phyloP scores from a whole-genome alignment of 2,329 filamentous ascomycete genomes.

The Fusarium praegraminearum region DNA sequence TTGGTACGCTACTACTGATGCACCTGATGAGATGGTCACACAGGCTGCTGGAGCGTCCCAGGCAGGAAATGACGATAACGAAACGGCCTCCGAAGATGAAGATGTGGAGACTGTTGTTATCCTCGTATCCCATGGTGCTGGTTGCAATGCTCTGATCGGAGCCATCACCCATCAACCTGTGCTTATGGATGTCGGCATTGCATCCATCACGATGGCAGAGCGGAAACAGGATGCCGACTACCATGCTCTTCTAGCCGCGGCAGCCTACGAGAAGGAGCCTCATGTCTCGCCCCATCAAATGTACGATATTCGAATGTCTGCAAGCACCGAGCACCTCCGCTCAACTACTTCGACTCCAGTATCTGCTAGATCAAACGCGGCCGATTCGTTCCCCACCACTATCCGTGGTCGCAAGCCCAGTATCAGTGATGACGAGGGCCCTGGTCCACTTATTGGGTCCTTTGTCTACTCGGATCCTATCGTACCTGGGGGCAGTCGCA shows the following conservation, averaged over 20 bases:
- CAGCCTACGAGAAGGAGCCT: constrained; percentile 43
- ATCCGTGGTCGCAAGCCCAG: constrained; percentile 45
- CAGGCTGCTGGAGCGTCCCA: constrained; percentile 43
- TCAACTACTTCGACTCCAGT: constrained; percentile 54
- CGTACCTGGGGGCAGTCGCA: constrained; percentile 56
- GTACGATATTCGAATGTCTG: constrained; percentile 81
- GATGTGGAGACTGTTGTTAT: constrained; percentile 83
- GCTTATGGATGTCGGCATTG: constrained; percentile 88
- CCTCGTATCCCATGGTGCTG: constrained; percentile 92
- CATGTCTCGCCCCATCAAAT: constrained; percentile 66
- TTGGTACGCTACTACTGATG: constrained; percentile 77
- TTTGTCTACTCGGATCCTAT: constrained; percentile 59
- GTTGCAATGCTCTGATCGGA: constrained; percentile 94
- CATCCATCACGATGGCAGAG: constrained; percentile 90
- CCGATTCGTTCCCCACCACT: constrained; percentile 45
- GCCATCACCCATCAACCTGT: constrained; percentile 93
- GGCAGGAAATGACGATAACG: constrained; percentile 52
- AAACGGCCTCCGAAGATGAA: constrained; percentile 63
- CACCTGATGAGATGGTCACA: constrained; percentile 64
- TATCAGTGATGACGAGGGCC: constrained; percentile 37
- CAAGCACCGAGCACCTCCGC: constrained; percentile 79
- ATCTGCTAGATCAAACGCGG: constrained; percentile 50
- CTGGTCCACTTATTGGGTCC: constrained; percentile 51
- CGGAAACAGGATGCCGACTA: constrained; percentile 64
- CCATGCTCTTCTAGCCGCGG: constrained; percentile 50